Evolutionary conservation across 108 stramenopile species (phyloP).

Genomic region (Epithemia pelagica): DNA sequence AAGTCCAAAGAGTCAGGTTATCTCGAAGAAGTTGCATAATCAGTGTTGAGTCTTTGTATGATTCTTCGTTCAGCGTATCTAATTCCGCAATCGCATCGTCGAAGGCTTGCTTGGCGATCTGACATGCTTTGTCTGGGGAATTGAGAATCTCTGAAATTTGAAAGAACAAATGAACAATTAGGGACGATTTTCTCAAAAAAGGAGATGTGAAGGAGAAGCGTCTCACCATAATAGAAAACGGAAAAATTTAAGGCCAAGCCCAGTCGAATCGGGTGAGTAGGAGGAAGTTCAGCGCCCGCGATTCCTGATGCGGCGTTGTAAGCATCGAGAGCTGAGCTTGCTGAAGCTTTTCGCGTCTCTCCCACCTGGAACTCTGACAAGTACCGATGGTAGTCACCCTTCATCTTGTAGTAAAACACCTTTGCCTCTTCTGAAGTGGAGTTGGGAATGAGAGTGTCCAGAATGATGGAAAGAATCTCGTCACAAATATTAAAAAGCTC

Average conservation of each 20-base stretch:
- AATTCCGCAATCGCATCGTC: slow-evolving; percentile 99
- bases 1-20: slow-evolving; percentile 99
- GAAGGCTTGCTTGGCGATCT: slow-evolving; percentile 98
- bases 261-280: slow-evolving; percentile 99
- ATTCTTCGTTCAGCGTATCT: slow-evolving; percentile 98
- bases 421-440: slow-evolving; percentile 96
- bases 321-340: slow-evolving; percentile 92
- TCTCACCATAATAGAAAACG: slow-evolving; percentile 94
- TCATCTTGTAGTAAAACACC: slow-evolving; percentile 99
- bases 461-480: slow-evolving; percentile 95
- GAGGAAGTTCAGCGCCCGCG: slow-evolving; percentile 93
- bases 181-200: no score
- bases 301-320: slow-evolving; percentile 95
- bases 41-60: slow-evolving; percentile 99
- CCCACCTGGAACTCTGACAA: slow-evolving; percentile 91
- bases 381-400: slow-evolving; percentile 99
- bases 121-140: slow-evolving; percentile 91
- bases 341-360: slow-evolving; percentile 84
- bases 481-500: slow-evolving; percentile 98
- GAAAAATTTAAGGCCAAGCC: slow-evolving; percentile 99
- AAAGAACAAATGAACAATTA: no score
- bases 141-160: slow-evolving; percentile 89
- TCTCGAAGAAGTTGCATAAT: slow-evolving; percentile 99
- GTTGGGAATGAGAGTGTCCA: slow-evolving; percentile 97
- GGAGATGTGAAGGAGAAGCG: no score